Evolutionary conservation across 371 early-diverging fungal genomes (phyloP).

Genomic region (Mortierella sp.): DNA sequence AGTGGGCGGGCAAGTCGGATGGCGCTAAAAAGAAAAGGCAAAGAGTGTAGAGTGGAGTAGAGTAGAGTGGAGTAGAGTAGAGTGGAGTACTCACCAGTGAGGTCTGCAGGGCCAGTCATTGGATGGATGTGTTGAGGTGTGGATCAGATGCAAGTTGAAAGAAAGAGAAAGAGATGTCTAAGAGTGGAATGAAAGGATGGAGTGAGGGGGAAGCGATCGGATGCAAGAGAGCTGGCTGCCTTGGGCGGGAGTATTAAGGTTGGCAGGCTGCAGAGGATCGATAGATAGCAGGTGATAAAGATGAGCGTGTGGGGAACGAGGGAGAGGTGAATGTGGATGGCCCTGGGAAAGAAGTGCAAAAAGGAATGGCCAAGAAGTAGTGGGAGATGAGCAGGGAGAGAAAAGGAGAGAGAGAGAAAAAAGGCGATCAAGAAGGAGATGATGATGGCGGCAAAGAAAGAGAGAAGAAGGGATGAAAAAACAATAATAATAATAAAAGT

Average conservation of each 20-base stretch:
- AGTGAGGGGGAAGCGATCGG: not conserved
- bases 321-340: not conserved
- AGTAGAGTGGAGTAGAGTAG: too few species aligned
- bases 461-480: not conserved
- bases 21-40: too few species aligned
- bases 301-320: not conserved
- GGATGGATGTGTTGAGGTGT: not conserved
- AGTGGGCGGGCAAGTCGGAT: too few species aligned
- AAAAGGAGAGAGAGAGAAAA: not conserved
- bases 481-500: not conserved
- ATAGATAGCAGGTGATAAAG: not conserved
- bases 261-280: not conserved
- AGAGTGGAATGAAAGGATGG: not conserved
- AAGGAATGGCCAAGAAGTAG: too few species aligned
- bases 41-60: too few species aligned
- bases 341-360: not conserved
- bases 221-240: not conserved
- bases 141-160: not conserved
- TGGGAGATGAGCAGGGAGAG: not conserved
- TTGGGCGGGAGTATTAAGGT: not conserved
- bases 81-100: not conserved
- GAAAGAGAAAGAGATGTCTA: not conserved
- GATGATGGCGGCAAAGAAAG: not conserved
- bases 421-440: not conserved
- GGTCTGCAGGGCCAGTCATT: not conserved